Evolutionary conservation across 1,139 yeast species (phyloP).

Genomic region (Diutina sp.): DNA sequence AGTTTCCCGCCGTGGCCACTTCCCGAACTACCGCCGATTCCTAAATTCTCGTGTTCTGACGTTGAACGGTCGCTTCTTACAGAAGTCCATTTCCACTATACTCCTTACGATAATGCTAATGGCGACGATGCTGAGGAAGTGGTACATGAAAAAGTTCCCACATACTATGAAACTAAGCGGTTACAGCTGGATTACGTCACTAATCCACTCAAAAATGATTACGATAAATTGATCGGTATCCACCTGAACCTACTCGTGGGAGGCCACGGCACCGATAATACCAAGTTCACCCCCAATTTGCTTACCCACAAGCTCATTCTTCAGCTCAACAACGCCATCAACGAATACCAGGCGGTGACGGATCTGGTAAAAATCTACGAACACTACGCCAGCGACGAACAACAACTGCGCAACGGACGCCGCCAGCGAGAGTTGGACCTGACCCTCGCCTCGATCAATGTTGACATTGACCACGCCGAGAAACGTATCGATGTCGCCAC

Average conservation of each 20-base stretch:
- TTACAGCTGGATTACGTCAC: slow-evolving; percentile 55
- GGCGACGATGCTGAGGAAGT: background rate
- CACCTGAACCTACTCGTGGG: slow-evolving; percentile 10
- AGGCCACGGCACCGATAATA: slow-evolving; percentile 1
- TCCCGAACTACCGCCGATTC: slow-evolving; percentile 58
- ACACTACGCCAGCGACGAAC: slow-evolving; percentile 13
- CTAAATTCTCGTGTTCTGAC: slow-evolving; percentile 51
- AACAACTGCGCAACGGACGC: slow-evolving; percentile 18
- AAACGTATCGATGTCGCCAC: slow-evolving; percentile 28
- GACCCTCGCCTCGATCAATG: slow-evolving; percentile 15
- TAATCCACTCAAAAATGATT: slow-evolving; percentile 51
- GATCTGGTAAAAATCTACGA: slow-evolving; percentile 16
- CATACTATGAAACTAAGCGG: slow-evolving; percentile 54
- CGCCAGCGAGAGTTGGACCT: slow-evolving; percentile 18
- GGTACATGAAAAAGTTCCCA: background rate
- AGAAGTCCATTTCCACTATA: slow-evolving; percentile 57
- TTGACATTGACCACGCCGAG: slow-evolving; percentile 26
- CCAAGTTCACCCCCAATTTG: slow-evolving; percentile 4
- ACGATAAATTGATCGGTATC: slow-evolving; percentile 47
- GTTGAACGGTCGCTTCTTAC: slow-evolving; percentile 71
- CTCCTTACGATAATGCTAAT: slow-evolving; percentile 32
- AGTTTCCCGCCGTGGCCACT: slow-evolving; percentile 54
- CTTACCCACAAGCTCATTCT: slow-evolving; percentile 26
- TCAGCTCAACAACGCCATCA: slow-evolving; percentile 20
- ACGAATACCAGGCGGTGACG: slow-evolving; percentile 14